These are phyloP conservation scores for Amanita rubescens DNA, from an alignment of 768 basidiomycete species.

Conservation along the genomic window DNA sequence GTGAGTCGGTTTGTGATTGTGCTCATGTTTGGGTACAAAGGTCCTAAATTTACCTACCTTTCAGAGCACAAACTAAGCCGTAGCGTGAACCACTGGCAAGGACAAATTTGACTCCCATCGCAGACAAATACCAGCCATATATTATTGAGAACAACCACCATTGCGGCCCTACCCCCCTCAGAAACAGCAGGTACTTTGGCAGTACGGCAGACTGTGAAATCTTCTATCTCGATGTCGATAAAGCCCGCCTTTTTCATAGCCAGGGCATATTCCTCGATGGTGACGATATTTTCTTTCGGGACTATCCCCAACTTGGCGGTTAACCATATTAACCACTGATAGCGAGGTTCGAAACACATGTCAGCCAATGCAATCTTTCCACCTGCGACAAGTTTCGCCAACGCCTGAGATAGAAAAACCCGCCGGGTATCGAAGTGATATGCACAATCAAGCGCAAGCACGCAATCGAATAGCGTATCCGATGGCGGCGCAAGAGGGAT, in stretches of 20 bases:
- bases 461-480: conserved; percentile 31
- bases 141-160: conserved; percentile 39
- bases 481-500: conserved; percentile 39
- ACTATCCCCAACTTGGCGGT: conserved; percentile 32
- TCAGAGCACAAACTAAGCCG: background rate
- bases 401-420: conserved; percentile 44
- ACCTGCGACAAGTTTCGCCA: conserved; percentile 36
- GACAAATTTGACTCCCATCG: conserved; percentile 41
- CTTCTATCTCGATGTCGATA: conserved; percentile 43
- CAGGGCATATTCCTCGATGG: conserved; percentile 27
- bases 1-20: background rate
- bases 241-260: conserved; percentile 45
- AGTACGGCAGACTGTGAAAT: conserved; percentile 53
- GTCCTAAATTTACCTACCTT: background rate
- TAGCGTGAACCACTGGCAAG: conserved; percentile 32
- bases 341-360: conserved; percentile 40
- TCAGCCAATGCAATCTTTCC: conserved; percentile 56
- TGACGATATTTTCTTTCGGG: conserved; percentile 43
- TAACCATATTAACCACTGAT: conserved; percentile 18
- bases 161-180: conserved; percentile 32
- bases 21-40: background rate
- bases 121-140: conserved; percentile 26
- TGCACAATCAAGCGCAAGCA: conserved; percentile 61
- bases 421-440: conserved; percentile 56
- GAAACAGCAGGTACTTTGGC: conserved; percentile 45